Base-by-base conservation (phyloP, 2,329 filamentous ascomycete species). In the Dothideomycetidae sp. region DNA sequence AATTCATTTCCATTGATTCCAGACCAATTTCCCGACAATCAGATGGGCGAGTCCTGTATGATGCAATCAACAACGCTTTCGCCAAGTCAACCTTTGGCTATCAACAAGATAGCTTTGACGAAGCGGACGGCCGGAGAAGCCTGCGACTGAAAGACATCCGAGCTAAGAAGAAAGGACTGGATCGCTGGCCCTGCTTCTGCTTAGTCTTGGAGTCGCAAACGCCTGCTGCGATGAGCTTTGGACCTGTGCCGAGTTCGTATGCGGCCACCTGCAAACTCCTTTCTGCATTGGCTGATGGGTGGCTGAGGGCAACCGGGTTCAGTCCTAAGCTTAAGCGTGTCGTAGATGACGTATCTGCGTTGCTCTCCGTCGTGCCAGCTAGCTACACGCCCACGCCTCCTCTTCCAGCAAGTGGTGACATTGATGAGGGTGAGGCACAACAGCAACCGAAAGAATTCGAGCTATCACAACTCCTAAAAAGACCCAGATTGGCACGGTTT, bases 121-220 rank as follows among this genome's bases (percentile, higher is more conserved):
- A 54, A 2, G 54, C 57, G 28, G 47, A 57, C 26, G 49, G 47
- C 38, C 54, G 46, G 40, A 51, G 50, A 31, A 50, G 53, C 34
- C 60, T 66, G 44, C 53, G 51, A 37, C 59, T 54, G 19, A 67
- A 59, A 44, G 70, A 75, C 41, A 46, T 70, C 26, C 73, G 65
- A 49, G 57, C 55, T 5, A 48, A 59, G 10, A 67, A 64, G 30
- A 88, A 82, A 52, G 68, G 75, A 0, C 62, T 86, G 7, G 84
- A 94, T 50, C 71, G 74, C 35, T 90, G 83, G 75, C 85, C 88
- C 0, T 88, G 88, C 76, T 96, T 93, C 50, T 80, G 77, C 48
- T 59, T 96, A n/a, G 73, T 73, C 17, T 70, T 93, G 23, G 59
- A 65, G 2, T 49, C 7, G 7, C 23, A 12, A 7, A 7, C 21